Evolutionary conservation across 192 early-diverging fungal species (phyloP).

Genomic region (Chytriomyces sp.): DNA sequence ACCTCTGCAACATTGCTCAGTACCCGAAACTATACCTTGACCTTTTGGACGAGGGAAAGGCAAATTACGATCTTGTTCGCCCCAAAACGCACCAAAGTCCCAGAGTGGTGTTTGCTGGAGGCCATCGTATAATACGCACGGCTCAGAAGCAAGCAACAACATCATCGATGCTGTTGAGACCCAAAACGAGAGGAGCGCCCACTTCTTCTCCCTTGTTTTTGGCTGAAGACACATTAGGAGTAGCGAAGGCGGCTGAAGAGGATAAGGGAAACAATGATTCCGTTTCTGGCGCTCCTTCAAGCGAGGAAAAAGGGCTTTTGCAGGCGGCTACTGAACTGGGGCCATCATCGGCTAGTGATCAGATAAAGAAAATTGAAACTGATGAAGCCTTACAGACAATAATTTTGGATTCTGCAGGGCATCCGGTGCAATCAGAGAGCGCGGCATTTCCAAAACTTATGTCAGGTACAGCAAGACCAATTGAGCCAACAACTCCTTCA

Average conservation of each 20-base stretch:
- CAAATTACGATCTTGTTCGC: slow-evolving; percentile 20
- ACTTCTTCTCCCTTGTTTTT: slow-evolving; percentile 1
- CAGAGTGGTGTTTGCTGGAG: too few species aligned
- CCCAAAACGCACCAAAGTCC: slow-evolving; percentile 15
- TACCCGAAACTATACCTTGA: slow-evolving; percentile 46
- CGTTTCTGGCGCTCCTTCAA: too few species aligned
- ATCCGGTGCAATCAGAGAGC: not conserved
- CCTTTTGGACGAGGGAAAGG: slow-evolving; percentile 15
- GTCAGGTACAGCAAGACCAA: too few species aligned
- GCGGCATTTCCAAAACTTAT: not conserved
- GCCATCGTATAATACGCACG: not conserved
- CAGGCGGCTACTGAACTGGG: too few species aligned
- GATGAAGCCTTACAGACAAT: too few species aligned
- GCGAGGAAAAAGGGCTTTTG: too few species aligned
- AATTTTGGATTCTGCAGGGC: not conserved
- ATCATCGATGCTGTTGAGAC: not conserved
- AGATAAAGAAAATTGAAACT: too few species aligned
- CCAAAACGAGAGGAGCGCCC: slow-evolving; percentile 12
- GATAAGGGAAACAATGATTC: not conserved
- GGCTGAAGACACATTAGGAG: not conserved
- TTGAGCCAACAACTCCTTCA: too few species aligned
- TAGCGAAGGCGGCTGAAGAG: not conserved
- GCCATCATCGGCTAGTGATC: too few species aligned
- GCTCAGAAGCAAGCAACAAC: not conserved
- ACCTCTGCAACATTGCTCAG: slow-evolving; percentile 47